These are phyloP conservation scores for Besnoitia besnoiti DNA, from an alignment of 169 alveolate genomes.

Conservation along the genomic window DNA sequence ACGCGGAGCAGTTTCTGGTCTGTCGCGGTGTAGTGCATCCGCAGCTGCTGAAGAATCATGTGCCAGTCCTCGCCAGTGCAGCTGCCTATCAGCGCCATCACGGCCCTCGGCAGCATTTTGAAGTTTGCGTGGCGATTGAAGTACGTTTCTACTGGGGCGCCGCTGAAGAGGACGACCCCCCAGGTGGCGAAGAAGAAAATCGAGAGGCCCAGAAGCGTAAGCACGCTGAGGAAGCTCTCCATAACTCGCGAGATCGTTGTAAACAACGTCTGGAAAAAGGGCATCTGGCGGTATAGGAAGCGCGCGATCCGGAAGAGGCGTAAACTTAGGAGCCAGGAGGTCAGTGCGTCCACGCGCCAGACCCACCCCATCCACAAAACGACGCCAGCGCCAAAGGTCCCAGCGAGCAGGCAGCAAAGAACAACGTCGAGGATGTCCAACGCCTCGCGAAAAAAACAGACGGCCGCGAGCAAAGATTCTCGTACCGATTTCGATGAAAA, in stretches of 20 bases:
- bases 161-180: conserved; percentile 61
- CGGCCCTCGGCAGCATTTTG: conserved; percentile 8
- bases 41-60: conserved; percentile 46
- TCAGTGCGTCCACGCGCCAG: background rate
- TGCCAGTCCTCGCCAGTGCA: conserved; percentile 69
- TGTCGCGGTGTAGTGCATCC: conserved; percentile 34
- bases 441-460: background rate
- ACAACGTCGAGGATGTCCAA: conserved; percentile 3
- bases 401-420: background rate
- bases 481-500: background rate
- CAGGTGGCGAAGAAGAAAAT: conserved; percentile 45
- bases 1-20: background rate
- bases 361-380: background rate
- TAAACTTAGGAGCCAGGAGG: conserved; percentile 61
- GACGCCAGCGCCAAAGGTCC: background rate
- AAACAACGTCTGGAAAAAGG: conserved; percentile 43
- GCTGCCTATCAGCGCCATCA: conserved; percentile 50
- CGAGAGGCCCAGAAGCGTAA: conserved; percentile 15
- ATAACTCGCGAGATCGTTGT: background rate
- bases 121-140: conserved; percentile 28
- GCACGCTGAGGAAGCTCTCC: conserved; percentile 29
- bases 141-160: conserved; percentile 19
- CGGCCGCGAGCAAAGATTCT: conserved; percentile 19
- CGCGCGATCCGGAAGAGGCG: conserved; percentile 60
- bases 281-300: conserved; percentile 52